phyloP scores from a whole-genome alignment of 202 grass and related monocot species.

The Setaria viridis region DNA sequence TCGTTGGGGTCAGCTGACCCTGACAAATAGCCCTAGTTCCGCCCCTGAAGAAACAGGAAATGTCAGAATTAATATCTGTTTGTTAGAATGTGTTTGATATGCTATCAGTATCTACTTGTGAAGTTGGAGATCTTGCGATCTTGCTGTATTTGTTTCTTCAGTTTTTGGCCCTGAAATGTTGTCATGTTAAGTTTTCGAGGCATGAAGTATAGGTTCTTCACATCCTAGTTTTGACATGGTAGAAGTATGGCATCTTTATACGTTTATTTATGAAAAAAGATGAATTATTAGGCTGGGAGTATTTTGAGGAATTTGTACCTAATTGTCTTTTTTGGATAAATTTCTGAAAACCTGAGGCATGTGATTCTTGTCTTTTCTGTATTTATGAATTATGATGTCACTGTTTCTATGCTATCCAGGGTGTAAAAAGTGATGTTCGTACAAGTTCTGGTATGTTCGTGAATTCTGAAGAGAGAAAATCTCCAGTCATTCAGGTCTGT shows the following conservation, averaged over 20 bases:
- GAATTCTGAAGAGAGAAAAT: conserved; percentile 68
- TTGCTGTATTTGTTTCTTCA: conserved; percentile 2
- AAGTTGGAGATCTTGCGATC: background rate
- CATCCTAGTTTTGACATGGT: background rate
- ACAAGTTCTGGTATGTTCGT: conserved; percentile 99
- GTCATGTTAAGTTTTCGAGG: background rate
- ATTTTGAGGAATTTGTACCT: background rate
- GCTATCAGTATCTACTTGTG: background rate
- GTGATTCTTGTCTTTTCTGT: background rate
- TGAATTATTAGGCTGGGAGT: background rate
- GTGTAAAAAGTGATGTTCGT: conserved; percentile 89
- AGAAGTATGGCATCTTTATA: background rate
- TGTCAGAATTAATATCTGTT: background rate
- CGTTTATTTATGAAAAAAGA: conserved; percentile 3
- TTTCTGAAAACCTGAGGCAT: background rate
- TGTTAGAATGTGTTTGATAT: background rate
- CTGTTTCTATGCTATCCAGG: conserved; percentile 54
- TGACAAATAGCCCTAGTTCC: too few species aligned
- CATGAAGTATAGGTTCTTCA: background rate
- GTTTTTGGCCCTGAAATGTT: background rate
- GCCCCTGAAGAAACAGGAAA: background rate
- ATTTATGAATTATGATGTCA: conserved; percentile 26
- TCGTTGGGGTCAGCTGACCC: too few species aligned
- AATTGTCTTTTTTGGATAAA: background rate
- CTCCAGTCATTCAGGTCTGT: conserved; percentile 80